Percentiles rank a stretch among this genome's conserved stretches.
Evolutionary conservation across 2,329 filamentous ascomycete species (phyloP).

Genomic region (Arthroderma sp.): DNA sequence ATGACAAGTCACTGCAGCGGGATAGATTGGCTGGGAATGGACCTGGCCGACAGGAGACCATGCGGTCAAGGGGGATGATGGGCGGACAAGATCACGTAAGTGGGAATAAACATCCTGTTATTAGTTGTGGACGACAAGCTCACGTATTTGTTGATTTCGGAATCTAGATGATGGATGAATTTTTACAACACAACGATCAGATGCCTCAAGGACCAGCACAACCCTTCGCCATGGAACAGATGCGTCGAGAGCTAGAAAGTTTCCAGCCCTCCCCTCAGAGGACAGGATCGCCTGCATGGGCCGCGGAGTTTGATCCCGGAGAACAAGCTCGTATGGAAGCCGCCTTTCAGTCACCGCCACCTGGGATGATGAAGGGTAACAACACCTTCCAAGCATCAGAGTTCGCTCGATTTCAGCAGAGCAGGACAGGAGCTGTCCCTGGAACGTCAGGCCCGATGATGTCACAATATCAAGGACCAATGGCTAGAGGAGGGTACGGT

Average conservation of each 20-base stretch:
- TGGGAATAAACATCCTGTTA: background rate
- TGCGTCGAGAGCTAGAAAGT: constrained; percentile 50
- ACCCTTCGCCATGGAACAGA: constrained; percentile 55
- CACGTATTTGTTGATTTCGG: constrained; percentile 4
- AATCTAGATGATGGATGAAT: constrained; percentile 77
- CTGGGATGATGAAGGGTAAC: constrained; percentile 34
- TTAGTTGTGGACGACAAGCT: constrained; percentile 16
- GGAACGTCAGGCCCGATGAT: constrained; percentile 47
- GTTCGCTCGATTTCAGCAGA: constrained; percentile 75
- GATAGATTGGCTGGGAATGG: constrained; percentile 72
- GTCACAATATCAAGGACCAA: constrained; percentile 13
- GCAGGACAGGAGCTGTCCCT: constrained; percentile 42
- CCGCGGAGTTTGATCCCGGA: constrained; percentile 51
- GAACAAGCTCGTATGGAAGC: constrained; percentile 60
- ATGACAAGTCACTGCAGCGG: constrained; percentile 88
- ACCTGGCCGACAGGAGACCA: constrained; percentile 60
- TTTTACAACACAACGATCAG: constrained; percentile 65
- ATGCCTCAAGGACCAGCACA: constrained; percentile 43
- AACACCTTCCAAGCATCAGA: constrained; percentile 67
- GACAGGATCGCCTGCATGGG: constrained; percentile 48
- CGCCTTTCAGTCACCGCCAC: constrained; percentile 46
- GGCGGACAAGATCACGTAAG: constrained; percentile 60
- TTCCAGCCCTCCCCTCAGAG: constrained; percentile 39
- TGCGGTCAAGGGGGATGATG: constrained; percentile 59
- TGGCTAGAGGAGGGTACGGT: constrained; percentile 31